Percentiles rank a stretch among this genome's conserved stretches.
These are phyloP conservation scores for Leccinum subtestaceum DNA, from an alignment of 768 basidiomycete genomes.

Conservation along the genomic window DNA sequence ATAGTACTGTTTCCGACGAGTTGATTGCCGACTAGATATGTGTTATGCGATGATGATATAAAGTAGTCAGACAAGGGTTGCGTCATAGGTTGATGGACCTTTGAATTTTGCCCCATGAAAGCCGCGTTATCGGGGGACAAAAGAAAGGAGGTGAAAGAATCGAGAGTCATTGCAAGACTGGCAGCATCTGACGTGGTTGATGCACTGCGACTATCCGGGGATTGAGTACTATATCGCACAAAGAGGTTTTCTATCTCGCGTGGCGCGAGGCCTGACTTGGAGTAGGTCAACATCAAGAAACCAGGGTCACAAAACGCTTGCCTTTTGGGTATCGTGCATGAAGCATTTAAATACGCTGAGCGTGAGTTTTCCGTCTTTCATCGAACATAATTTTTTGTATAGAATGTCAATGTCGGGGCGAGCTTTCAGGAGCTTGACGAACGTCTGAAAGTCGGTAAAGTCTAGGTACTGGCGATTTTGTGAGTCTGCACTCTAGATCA, in stretches of 20 bases:
- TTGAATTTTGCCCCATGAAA: conserved; percentile 49
- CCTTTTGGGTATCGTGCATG: conserved; percentile 52
- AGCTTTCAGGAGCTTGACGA: conserved; percentile 80
- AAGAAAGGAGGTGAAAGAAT: conserved; percentile 77
- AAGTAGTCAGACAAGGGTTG: conserved; percentile 84
- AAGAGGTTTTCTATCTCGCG: conserved; percentile 37
- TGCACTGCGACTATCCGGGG: background rate
- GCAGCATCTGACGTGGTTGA: conserved; percentile 4
- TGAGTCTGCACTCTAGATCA: conserved; percentile 58
- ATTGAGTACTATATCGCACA: conserved; percentile 31
- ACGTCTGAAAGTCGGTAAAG: conserved; percentile 74
- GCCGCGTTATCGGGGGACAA: conserved; percentile 73
- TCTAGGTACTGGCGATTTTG: conserved; percentile 59
- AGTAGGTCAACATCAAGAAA: conserved; percentile 12
- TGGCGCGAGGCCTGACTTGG: conserved; percentile 36
- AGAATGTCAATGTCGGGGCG: conserved; percentile 78
- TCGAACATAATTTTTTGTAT: conserved; percentile 42
- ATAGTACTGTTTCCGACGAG: conserved; percentile 85
- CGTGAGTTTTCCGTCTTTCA: conserved; percentile 34
- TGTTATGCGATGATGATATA: conserved; percentile 90
- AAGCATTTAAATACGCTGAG: conserved; percentile 46
- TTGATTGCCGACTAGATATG: conserved; percentile 85
- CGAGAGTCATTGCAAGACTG: conserved; percentile 42
- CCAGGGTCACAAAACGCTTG: conserved; percentile 16
- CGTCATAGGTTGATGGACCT: conserved; percentile 82